Evolutionary conservation across 192 early-diverging fungal genomes (phyloP).

Genomic region (Podila minutissima): DNA sequence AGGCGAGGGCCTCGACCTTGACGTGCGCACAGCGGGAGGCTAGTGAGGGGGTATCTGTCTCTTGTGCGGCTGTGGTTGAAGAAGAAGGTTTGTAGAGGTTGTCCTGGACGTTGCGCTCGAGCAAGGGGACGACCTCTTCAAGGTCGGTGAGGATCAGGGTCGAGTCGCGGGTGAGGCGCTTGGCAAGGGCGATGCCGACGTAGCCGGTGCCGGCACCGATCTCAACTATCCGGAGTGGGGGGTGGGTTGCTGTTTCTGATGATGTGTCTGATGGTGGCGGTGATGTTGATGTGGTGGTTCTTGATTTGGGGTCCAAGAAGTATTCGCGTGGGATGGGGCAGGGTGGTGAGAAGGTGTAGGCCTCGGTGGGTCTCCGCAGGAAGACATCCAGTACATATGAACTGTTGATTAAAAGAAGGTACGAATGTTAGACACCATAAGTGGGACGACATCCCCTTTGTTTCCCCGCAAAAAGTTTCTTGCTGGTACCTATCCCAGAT

Average conservation of each 20-base stretch:
- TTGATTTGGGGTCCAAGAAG: conserved; percentile 18
- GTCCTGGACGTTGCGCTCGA: conserved; percentile 52
- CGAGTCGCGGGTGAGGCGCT: conserved; percentile 25
- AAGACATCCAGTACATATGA: conserved; percentile 57
- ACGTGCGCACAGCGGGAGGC: conserved; percentile 24
- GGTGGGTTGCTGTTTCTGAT: neutral
- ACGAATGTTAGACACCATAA: neutral
- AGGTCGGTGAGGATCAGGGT: conserved; percentile 59
- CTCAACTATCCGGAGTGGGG: conserved; percentile 53
- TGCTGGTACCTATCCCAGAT: conserved; percentile 60
- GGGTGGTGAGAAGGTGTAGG: conserved; percentile 25
- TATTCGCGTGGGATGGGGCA: conserved; percentile 54
- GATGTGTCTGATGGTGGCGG: neutral
- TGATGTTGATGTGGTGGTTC: neutral
- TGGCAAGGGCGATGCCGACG: conserved; percentile 57
- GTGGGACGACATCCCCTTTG: neutral
- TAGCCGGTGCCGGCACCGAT: conserved; percentile 65
- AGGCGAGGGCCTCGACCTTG: conserved; percentile 44
- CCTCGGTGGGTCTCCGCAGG: conserved; percentile 39
- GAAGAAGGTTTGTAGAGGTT: neutral
- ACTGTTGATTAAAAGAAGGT: conserved; percentile 20
- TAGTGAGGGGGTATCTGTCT: neutral
- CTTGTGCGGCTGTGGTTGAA: neutral
- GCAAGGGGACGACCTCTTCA: conserved; percentile 55
- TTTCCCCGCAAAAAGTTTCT: neutral